Conservation (phyloP, 2,329 filamentous ascomycete genomes). For the Colletotrichum sp. region DNA sequence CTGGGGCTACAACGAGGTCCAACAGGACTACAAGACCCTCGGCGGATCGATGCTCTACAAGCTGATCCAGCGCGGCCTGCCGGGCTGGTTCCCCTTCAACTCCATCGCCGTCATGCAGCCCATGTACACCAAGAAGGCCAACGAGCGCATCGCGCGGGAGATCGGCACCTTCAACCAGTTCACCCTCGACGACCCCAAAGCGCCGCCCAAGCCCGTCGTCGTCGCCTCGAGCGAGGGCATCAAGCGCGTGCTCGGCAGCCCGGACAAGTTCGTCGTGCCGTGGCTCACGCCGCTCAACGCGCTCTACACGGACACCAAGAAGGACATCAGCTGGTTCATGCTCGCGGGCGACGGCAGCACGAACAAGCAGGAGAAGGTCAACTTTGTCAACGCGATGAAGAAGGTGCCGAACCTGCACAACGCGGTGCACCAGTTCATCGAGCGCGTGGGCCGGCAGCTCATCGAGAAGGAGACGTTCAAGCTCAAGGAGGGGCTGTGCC, state of each 20-base stretch:
- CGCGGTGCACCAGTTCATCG: constrained; percentile 36
- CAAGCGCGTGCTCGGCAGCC: constrained; percentile 34
- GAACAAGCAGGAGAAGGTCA: constrained; percentile 33
- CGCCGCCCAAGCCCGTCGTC: constrained; percentile 33
- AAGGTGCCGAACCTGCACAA: constrained; percentile 36
- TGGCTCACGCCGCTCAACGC: constrained; percentile 31
- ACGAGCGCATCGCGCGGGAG: constrained; percentile 41
- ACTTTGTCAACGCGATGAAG: constrained; percentile 33
- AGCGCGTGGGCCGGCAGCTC: constrained; percentile 40
- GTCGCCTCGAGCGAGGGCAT: constrained; percentile 29
- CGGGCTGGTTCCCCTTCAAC: constrained; percentile 41
- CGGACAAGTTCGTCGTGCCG: constrained; percentile 35
- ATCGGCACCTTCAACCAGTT: constrained; percentile 40
- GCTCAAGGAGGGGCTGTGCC: constrained; percentile 38
- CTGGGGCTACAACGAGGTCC: constrained; percentile 48
- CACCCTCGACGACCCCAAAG: constrained; percentile 36
- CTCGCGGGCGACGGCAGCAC: constrained; percentile 35
- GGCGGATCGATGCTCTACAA: constrained; percentile 50
- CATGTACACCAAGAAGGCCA: constrained; percentile 48
- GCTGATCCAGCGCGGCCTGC: constrained; percentile 49
- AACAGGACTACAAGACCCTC: constrained; percentile 38
- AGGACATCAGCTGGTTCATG: constrained; percentile 43
- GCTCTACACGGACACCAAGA: constrained; percentile 37
- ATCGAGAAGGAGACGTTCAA: constrained; percentile 42
- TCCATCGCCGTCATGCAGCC: constrained; percentile 50